These are phyloP conservation scores for Tagetes erecta DNA, from an alignment of 129 eudicot genomes.

Conservation along the genomic window DNA sequence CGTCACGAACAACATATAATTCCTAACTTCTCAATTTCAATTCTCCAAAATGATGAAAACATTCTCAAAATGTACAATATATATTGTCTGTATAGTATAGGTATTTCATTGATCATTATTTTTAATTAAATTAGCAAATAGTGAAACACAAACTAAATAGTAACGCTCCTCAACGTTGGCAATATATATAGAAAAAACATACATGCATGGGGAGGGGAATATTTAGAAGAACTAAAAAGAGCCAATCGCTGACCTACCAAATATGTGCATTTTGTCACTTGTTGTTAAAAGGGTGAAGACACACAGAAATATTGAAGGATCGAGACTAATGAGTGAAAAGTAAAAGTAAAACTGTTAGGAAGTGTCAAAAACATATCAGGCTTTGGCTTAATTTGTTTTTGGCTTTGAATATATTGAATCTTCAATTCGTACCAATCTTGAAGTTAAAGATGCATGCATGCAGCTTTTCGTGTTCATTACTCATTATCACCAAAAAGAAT, in stretches of 20 bases:
- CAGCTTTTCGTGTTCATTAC: slow-evolving; percentile 40
- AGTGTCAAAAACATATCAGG: slow-evolving; percentile 31
- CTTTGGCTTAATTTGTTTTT: not conserved
- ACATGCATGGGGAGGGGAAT: not conserved
- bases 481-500: slow-evolving; percentile 5
- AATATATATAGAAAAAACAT: too few species aligned
- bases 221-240: not conserved
- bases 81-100: too few species aligned
- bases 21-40: too few species aligned
- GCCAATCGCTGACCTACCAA: not conserved
- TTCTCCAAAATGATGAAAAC: too few species aligned
- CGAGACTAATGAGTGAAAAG: slow-evolving; percentile 22
- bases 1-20: too few species aligned
- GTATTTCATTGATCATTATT: too few species aligned
- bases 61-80: too few species aligned
- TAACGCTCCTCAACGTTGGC: too few species aligned
- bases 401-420: not conserved
- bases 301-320: not conserved
- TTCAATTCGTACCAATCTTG: slow-evolving; percentile 7
- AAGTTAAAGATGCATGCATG: not conserved
- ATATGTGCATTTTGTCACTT: not conserved
- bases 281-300: slow-evolving; percentile 10
- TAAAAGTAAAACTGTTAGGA: not conserved
- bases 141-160: too few species aligned
- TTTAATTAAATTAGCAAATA: too few species aligned